These are phyloP conservation scores for Daldinia eschscholtzii DNA, from an alignment of 2,329 filamentous ascomycete genomes.

Conservation along the genomic window DNA sequence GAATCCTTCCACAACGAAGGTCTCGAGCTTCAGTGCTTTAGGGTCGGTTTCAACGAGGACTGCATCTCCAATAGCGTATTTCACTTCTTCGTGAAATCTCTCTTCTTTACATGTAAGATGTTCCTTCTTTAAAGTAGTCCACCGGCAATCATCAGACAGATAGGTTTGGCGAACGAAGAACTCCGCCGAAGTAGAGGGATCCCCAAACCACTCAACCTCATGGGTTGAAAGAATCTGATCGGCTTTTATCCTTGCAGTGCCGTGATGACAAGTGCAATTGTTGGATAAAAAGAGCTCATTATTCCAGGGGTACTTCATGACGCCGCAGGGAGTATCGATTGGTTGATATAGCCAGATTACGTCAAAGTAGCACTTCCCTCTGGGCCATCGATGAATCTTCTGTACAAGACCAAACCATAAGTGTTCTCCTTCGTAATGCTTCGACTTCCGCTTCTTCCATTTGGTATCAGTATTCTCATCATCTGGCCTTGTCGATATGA, in stretches of 20 bases:
- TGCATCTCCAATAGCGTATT: constrained; percentile 68
- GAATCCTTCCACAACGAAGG: constrained; percentile 67
- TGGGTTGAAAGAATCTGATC: constrained; percentile 70
- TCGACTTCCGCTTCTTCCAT: constrained; percentile 67
- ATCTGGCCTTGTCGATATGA: constrained; percentile 63
- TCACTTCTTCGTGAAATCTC: constrained; percentile 27
- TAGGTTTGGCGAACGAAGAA: constrained; percentile 81
- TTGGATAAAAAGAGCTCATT: constrained; percentile 84
- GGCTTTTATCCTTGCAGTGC: constrained; percentile 59
- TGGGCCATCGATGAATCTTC: constrained; percentile 56
- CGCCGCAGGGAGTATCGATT: constrained; percentile 75
- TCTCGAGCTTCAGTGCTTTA: constrained; percentile 62
- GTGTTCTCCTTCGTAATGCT: constrained; percentile 59
- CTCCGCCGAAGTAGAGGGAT: constrained; percentile 60
- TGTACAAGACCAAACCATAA: constrained; percentile 81
- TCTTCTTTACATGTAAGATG: constrained; percentile 68
- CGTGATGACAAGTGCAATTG: constrained; percentile 75
- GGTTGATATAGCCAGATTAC: constrained; percentile 82
- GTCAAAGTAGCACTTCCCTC: constrained; percentile 63
- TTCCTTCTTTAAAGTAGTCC: constrained; percentile 66
- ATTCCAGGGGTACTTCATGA: constrained; percentile 74
- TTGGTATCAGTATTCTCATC: constrained; percentile 60
- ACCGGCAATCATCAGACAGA: constrained; percentile 68
- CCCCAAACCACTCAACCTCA: constrained; percentile 68
- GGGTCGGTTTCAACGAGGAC: constrained; percentile 61